Evolutionary conservation across 2,329 filamentous ascomycete genomes (phyloP).

Genomic region (Calonectria henricotiae): DNA sequence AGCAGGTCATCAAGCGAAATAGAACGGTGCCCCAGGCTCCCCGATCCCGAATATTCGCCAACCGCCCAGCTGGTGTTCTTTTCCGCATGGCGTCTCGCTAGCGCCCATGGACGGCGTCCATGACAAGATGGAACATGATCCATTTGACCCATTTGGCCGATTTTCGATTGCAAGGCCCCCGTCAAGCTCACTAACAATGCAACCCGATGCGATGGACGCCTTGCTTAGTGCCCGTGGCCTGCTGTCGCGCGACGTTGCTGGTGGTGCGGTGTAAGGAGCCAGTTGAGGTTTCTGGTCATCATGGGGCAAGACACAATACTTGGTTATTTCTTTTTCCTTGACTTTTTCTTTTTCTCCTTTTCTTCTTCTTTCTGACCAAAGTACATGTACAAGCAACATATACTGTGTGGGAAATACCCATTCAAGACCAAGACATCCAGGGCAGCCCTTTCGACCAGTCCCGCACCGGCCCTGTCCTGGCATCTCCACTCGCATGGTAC

Average conservation of each 20-base stretch:
- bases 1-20: background rate
- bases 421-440: constrained; percentile 6
- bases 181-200: constrained; percentile 27
- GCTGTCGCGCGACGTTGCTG: constrained; percentile 36
- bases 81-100: constrained; percentile 23
- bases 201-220: constrained; percentile 48
- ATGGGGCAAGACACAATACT: background rate
- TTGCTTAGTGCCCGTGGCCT: constrained; percentile 51
- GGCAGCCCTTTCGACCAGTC: constrained; percentile 12
- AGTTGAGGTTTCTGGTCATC: background rate
- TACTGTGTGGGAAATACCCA: background rate
- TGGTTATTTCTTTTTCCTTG: background rate
- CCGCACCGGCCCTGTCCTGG: constrained; percentile 31
- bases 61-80: constrained; percentile 1
- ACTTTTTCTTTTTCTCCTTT: background rate
- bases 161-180: constrained; percentile 10
- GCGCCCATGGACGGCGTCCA: constrained; percentile 9
- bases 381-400: background rate
- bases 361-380: background rate
- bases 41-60: constrained; percentile 13
- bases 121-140: constrained; percentile 22
- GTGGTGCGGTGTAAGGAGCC: constrained; percentile 30
- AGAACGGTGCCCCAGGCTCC: background rate
- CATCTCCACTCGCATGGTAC: constrained; percentile 20
- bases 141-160: constrained; percentile 21